Evolutionary conservation across 108 stramenopile genomes (phyloP), one percentile per base, ranked within the genome.

Genomic region (Heterococcus sp.): DNA sequence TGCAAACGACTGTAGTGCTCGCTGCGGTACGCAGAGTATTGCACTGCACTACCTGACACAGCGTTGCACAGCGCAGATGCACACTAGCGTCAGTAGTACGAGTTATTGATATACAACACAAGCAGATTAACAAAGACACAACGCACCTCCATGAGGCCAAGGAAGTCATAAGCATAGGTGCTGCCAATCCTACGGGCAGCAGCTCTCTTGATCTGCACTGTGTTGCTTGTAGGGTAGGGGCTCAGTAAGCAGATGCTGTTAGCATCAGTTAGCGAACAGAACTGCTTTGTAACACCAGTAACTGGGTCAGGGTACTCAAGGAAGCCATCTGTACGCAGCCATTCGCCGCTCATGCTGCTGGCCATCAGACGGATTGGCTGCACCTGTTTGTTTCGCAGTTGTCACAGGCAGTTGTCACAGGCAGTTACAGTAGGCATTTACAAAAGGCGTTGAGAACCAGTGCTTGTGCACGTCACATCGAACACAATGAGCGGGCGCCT

Each of bases 131-230:
- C 38, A 2, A 40, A 38, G n/a, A 40, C 0, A 32, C 63, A 46
- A 35, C 78, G 72, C 72, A 72, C 78, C 81, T 96, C 97, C 77
- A 97, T 78, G 11, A 97, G 90, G 65, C 95, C 97, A 69, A 95
- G 91, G 95, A 95, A 97, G 81, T 97, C 97, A 78, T 95, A 94
- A 26, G 95, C 95, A 80, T 97, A 97, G 3, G 97, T 96, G 21
- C 95, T 94, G 70, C 97, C 97, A 72, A 96, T 94, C 73, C 95
- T 92, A 86, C 97, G 93, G 3, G 97, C 97, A 35, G 93, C 92
- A 64, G 95, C 92, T 73, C 97, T 93, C 93, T 95, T 95, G 64
- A 92, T 94, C 84, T 95, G 93, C 0, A 83, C 71, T 34, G 37
- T 35, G 85, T 92, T 96, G 75, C 92, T 89, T 3, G 91, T 87